These are phyloP conservation scores for Penicillium rolfsii DNA, from an alignment of 2,329 filamentous ascomycete species.

Conservation along the genomic window DNA sequence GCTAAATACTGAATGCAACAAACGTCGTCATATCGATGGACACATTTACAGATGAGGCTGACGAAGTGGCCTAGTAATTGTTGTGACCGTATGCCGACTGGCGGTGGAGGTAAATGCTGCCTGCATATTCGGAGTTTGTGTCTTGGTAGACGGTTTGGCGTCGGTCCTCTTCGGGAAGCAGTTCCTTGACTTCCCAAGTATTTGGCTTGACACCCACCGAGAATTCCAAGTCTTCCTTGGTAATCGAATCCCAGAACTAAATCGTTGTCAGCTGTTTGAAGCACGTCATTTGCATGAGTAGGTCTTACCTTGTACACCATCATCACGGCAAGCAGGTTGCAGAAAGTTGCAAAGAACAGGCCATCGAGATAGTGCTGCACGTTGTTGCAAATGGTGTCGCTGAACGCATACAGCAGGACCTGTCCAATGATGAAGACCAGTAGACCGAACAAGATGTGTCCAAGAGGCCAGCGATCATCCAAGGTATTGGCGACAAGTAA, in stretches of 20 bases:
- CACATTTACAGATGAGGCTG: conserved; percentile 20
- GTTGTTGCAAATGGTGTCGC: conserved; percentile 77
- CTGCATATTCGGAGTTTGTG: conserved; percentile 49
- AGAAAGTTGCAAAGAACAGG: conserved; percentile 89
- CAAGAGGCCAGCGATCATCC: conserved; percentile 92
- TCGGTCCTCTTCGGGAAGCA: conserved; percentile 78
- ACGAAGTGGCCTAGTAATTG: conserved; percentile 35
- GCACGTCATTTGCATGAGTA: neutral
- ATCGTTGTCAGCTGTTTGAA: conserved; percentile 33
- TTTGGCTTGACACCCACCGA: conserved; percentile 93
- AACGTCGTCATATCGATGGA: conserved; percentile 21
- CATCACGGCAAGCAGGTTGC: conserved; percentile 94
- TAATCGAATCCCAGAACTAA: conserved; percentile 99
- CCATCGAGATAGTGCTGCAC: conserved; percentile 93
- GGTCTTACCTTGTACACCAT: conserved; percentile 92
- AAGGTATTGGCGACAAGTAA: conserved; percentile 86
- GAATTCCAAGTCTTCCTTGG: conserved; percentile 96
- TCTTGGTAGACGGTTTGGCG: conserved; percentile 73
- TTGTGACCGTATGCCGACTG: conserved; percentile 44
- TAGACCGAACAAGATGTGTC: conserved; percentile 85
- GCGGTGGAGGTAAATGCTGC: conserved; percentile 49
- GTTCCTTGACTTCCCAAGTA: conserved; percentile 98
- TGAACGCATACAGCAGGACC: conserved; percentile 89
- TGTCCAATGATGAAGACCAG: conserved; percentile 92
- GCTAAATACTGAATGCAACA: conserved; percentile 13